Evolutionary conservation across 768 basidiomycete species (phyloP).

Genomic region (Pholiota microspora): DNA sequence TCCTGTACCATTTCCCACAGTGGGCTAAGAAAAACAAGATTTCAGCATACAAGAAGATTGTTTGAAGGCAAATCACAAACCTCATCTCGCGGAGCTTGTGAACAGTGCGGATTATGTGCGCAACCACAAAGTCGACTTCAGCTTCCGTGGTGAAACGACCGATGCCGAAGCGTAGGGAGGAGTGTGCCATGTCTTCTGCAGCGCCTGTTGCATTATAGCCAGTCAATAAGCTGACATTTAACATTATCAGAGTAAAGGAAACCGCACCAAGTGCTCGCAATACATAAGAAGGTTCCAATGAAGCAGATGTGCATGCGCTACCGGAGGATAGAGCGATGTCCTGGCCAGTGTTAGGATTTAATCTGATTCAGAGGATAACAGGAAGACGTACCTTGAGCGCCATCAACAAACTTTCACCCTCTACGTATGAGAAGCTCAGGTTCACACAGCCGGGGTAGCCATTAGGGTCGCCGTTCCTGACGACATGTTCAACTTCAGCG

Average conservation of each 20-base stretch:
- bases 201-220: conserved; percentile 54
- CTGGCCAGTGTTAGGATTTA: conserved; percentile 34
- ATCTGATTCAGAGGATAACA: background rate
- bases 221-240: conserved; percentile 2
- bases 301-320: conserved; percentile 97
- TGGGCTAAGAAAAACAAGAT: conserved; percentile 50
- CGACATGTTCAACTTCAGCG: conserved; percentile 82
- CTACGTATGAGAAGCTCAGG: conserved; percentile 93
- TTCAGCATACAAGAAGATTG: background rate
- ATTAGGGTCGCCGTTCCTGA: conserved; percentile 88
- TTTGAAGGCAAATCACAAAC: conserved; percentile 32
- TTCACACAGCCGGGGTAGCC: conserved; percentile 98
- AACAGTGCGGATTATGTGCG: conserved; percentile 86
- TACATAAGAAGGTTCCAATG: conserved; percentile 97
- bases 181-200: conserved; percentile 99
- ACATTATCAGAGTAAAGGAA: background rate
- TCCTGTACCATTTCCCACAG: conserved; percentile 99
- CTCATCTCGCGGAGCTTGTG: conserved; percentile 91
- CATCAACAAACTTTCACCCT: conserved; percentile 97
- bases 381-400: conserved; percentile 70
- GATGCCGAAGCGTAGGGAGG: conserved; percentile 94
- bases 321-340: conserved; percentile 97
- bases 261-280: conserved; percentile 83
- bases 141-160: conserved; percentile 98
- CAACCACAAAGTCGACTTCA: conserved; percentile 92